Conservation (phyloP, 768 basidiomycete species). For the Suillus paluster region DNA sequence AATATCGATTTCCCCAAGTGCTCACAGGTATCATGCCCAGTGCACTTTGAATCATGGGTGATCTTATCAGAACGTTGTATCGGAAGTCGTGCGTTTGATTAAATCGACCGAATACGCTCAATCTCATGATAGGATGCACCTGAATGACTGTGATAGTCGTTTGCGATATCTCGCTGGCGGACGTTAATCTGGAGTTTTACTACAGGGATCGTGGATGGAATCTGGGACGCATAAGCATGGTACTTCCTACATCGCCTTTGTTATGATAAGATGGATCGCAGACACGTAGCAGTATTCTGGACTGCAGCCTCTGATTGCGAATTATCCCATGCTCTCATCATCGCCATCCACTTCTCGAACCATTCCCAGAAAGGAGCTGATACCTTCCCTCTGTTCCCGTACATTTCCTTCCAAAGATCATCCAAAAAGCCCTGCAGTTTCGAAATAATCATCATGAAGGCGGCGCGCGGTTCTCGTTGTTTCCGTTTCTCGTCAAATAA, state of each 20-base stretch:
- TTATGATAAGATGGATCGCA: constrained; percentile 2
- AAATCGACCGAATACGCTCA: too few species aligned
- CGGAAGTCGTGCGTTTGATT: too few species aligned
- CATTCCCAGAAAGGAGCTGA: constrained; percentile 5
- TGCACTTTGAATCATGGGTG: too few species aligned
- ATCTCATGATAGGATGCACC: too few species aligned
- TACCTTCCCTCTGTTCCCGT: background rate
- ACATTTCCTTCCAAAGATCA: constrained; percentile 1
- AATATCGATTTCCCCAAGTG: too few species aligned
- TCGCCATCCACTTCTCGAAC: constrained; percentile 8
- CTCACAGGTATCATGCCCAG: too few species aligned
- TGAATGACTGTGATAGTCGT: too few species aligned
- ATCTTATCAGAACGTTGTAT: too few species aligned
- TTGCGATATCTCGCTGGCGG: constrained; percentile 23
- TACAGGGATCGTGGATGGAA: background rate
- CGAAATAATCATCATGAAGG: background rate
- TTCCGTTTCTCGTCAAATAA: constrained; percentile 1
- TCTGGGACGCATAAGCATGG: background rate
- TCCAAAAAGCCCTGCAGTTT: constrained; percentile 4
- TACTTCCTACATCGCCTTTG: background rate
- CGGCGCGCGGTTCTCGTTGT: background rate
- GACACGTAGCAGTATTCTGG: background rate
- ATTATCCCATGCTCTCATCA: constrained; percentile 8
- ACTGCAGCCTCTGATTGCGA: constrained; percentile 1
- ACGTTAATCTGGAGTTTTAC: background rate